These are phyloP conservation scores for Sarcodon aspratus DNA, from an alignment of 768 basidiomycete species.

Conservation along the genomic window DNA sequence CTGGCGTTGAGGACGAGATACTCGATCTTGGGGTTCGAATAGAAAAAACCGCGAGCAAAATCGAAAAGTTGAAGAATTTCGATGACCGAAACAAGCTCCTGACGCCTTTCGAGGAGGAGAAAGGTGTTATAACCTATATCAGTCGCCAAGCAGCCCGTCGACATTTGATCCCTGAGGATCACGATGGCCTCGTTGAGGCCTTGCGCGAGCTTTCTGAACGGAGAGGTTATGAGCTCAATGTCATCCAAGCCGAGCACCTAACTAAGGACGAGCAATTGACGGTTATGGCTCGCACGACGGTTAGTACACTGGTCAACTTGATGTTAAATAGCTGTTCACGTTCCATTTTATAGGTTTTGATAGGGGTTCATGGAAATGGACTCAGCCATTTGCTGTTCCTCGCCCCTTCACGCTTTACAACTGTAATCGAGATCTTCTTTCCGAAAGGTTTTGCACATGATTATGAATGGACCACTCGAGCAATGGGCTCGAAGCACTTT, in stretches of 20 bases:
- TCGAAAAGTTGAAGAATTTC: conserved; percentile 10
- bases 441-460: conserved; percentile 77
- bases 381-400: conserved; percentile 81
- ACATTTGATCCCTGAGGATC: conserved; percentile 43
- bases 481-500: conserved; percentile 65
- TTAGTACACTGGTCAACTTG: conserved; percentile 21
- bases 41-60: conserved; percentile 2
- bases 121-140: conserved; percentile 56
- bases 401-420: conserved; percentile 61
- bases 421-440: conserved; percentile 80
- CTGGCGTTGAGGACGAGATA: conserved; percentile 31
- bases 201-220: conserved; percentile 36
- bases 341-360: conserved; percentile 36
- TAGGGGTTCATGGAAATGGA: conserved; percentile 75
- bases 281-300: conserved; percentile 57
- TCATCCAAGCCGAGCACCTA: conserved; percentile 53
- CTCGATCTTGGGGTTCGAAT: conserved; percentile 18
- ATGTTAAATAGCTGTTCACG: not conserved
- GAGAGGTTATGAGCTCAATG: conserved; percentile 45
- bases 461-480: conserved; percentile 73
- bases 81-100: conserved; percentile 20
- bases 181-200: conserved; percentile 38
- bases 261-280: conserved; percentile 68
- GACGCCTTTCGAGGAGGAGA: conserved; percentile 2
- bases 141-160: conserved; percentile 50